These are phyloP conservation scores for Medicago ruthenica DNA, from an alignment of 306 rosid species.

Conservation along the genomic window DNA sequence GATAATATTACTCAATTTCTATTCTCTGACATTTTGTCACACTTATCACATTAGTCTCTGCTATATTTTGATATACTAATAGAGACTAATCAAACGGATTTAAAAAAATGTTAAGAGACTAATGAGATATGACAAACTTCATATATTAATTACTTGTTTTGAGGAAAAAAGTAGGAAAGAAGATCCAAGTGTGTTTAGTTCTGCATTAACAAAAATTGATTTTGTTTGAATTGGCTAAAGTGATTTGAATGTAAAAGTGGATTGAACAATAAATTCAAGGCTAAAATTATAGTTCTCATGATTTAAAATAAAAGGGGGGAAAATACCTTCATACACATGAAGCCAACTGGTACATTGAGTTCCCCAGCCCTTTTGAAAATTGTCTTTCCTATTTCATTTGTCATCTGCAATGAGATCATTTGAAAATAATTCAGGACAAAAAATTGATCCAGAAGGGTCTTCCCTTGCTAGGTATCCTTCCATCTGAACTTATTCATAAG, in stretches of 20 bases:
- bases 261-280: neutral
- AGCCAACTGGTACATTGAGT: slow-evolving; percentile 80
- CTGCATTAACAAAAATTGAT: neutral
- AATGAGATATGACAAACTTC: neutral
- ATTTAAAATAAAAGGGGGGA: neutral
- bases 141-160: neutral
- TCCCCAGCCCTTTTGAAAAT: slow-evolving; percentile 81
- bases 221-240: neutral
- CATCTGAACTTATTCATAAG: too few species aligned
- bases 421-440: neutral
- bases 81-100: neutral
- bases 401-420: slow-evolving; percentile 66
- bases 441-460: neutral
- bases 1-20: too few species aligned
- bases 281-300: slow-evolving; percentile 3
- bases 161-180: neutral
- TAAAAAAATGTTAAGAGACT: neutral
- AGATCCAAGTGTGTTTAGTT: neutral
- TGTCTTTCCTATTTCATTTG: slow-evolving; percentile 80
- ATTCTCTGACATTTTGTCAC: too few species aligned
- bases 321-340: slow-evolving; percentile 88
- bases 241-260: neutral
- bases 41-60: neutral
- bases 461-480: too few species aligned
- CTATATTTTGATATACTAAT: too few species aligned